Percentiles rank a stretch among this genome's conserved stretches.
Evolutionary conservation across 2,329 filamentous ascomycete genomes (phyloP).

Genomic region (Thyridium curvatum): DNA sequence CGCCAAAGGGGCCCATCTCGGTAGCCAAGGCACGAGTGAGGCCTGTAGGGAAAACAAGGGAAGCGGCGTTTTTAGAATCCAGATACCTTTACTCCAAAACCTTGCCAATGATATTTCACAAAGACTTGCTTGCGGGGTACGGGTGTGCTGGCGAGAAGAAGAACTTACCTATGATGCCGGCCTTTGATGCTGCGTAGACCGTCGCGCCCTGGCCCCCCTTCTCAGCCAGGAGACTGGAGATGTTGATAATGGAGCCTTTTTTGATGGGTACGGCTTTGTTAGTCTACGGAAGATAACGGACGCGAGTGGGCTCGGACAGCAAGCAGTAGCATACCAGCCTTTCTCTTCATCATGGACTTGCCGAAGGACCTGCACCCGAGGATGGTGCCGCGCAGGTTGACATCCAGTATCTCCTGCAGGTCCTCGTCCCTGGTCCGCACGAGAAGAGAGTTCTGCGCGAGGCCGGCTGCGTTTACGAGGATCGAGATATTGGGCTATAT

Average conservation of each 20-base stretch:
- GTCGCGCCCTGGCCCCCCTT: slow-evolving; percentile 63
- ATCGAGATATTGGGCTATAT: slow-evolving; percentile 34
- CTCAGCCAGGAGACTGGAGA: slow-evolving; percentile 68
- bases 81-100: slow-evolving; percentile 2
- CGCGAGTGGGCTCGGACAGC: too few relatives aligned
- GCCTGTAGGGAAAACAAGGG: slow-evolving; percentile 31
- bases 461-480: slow-evolving; percentile 75
- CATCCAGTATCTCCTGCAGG: slow-evolving; percentile 54
- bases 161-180: slow-evolving; percentile 66
- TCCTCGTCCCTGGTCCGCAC: slow-evolving; percentile 41
- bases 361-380: slow-evolving; percentile 49
- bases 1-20: slow-evolving; percentile 52
- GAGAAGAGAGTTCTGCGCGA: slow-evolving; percentile 61
- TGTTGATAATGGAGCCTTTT: slow-evolving; percentile 68
- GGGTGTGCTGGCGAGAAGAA: too few relatives aligned
- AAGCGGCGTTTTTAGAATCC: background rate
- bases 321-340: too few relatives aligned
- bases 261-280: background rate
- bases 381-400: slow-evolving; percentile 65
- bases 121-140: too few relatives aligned
- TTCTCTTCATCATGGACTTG: slow-evolving; percentile 35
- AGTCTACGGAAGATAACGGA: slow-evolving; percentile 9
- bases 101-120: background rate
- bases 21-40: slow-evolving; percentile 62
- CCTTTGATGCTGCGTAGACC: slow-evolving; percentile 74